Evolutionary conservation across 176 grass and related monocot genomes (phyloP), one percentile per base, ranked within the genome.

Genomic region (Carex scoparia): DNA sequence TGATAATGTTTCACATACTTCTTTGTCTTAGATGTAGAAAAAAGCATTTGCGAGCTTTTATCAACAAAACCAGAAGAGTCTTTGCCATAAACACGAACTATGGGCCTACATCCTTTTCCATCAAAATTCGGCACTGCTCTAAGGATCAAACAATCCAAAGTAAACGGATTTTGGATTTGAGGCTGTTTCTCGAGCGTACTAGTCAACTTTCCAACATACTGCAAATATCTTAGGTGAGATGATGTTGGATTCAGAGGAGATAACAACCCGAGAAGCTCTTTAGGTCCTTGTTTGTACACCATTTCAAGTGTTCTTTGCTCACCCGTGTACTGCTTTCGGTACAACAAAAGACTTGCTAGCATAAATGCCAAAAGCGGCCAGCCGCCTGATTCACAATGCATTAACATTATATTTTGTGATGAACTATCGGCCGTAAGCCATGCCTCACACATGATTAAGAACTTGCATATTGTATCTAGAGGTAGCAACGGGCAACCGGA

Each of bases 301-400:
- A 95, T 95, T 87, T 95, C 93, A 54, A 98, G 88, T 62, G 95
- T 98, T 86, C 89, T 93, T 84, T 95, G 93, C 59, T 98, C 95
- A 11, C 93, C 93, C 1, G 86, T 95, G 70, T 95, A 98, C 27
- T 98, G 95, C 68, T 89, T 94, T 80, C 91, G 87, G 31, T 95
- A 93, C 28, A 98, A 46, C 59, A 98, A 80, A 83, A 98, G 95
- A 85, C 89, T 87, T 69, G 93, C 95, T 86, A 98, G 91, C 95
- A 98, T 95, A 87, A 98, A 98, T 27, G 95, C 93, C 85, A 98
- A 83, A 51, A 95, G 85, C 0, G 93, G 93, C 95, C 95, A 98
- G 65, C 93, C 95, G 18, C 93, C 95, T 82, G 78, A 88, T 87
- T 98, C 93, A 76, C 95, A 98, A 81, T 98, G 95, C 88, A 98